Base-by-base conservation (phyloP, 2,329 filamentous ascomycete genomes). In the Aspergillus bombycis region DNA sequence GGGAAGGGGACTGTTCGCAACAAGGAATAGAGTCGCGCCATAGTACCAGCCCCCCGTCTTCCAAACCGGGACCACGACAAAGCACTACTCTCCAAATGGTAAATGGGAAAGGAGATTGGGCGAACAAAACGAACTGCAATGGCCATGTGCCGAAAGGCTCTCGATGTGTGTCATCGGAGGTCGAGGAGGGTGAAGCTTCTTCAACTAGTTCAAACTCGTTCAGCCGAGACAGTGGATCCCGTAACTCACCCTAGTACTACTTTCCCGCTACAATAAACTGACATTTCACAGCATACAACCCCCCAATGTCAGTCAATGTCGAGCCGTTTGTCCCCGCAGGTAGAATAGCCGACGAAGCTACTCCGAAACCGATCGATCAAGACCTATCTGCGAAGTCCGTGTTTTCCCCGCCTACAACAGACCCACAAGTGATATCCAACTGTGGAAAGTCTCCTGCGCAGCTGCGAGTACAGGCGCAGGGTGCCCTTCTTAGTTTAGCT, bases 401-500 rank as follows among this genome's bases (percentile, higher is more conserved):
- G 16, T 46, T 36, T 26, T 30, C 55, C 7, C 30, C 59, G 4
- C 26, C 41, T 19, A 38, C 58, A n/a, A 46, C 32, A 7, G 19
- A 46, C 41, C 48, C 53, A 32, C 26, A 69, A 19, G 30, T 32
- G 21, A 11, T 41, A 23, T 34, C 36, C 10, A 54, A 36, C n/a
- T 16, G 59, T 23, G 53, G 53, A 46, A 73, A 72, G 60, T 74
- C 79, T 8, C 69, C 71, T 11, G 65, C 73, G 16, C 80, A 82
- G 62, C 69, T 82, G 59, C 77, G 78, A 55, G 70, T 78, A 26
- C 76, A 80, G 62, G 91, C 91, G 0, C 86, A 88, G 71, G 85
- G 86, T 28, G 89, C 91, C 4, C 87, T 94, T 45, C 76, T 92
- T 34, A 84, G 86, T 43, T 79, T 94, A 3, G 75, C 77, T 14